These are phyloP conservation scores for Diplogelasinospora grovesii DNA, from an alignment of 495 filamentous ascomycete species.

Conservation along the genomic window DNA sequence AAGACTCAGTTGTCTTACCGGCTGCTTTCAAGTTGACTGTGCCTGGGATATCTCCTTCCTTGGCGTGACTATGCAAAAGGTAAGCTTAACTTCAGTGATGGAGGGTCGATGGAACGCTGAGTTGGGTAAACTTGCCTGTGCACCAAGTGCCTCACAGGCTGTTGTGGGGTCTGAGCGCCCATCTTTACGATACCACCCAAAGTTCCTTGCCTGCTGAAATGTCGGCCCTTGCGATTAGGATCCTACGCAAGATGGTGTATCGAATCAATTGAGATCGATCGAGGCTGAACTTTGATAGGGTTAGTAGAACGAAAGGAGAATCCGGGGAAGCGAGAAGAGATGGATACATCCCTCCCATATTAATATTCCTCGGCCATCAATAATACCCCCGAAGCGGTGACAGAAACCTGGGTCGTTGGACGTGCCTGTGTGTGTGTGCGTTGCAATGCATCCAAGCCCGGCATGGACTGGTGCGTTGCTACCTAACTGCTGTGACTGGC, in stretches of 20 bases:
- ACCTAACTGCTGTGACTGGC: too few species aligned
- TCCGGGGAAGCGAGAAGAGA: background rate
- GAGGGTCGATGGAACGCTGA: background rate
- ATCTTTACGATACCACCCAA: background rate
- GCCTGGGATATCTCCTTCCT: constrained; percentile 51
- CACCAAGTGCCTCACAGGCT: background rate
- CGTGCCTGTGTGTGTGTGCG: too few species aligned
- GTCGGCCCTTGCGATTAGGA: too few species aligned
- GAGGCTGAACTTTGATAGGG: background rate
- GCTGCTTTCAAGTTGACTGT: constrained; percentile 49
- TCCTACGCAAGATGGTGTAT: background rate
- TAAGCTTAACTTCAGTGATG: background rate
- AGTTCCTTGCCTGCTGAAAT: too few species aligned
- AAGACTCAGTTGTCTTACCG: constrained; percentile 17
- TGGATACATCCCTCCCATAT: background rate
- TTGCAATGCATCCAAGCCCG: too few species aligned
- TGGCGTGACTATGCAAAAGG: constrained; percentile 42
- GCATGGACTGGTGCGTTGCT: too few species aligned
- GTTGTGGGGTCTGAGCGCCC: background rate
- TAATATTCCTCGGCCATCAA: background rate
- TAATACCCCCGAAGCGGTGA: constrained; percentile 8
- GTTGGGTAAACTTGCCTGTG: background rate
- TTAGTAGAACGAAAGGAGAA: background rate
- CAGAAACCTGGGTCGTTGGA: too few species aligned
- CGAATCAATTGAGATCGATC: background rate